Conservation (phyloP, 2,329 filamentous ascomycete genomes). For the Curvularia sp. region DNA sequence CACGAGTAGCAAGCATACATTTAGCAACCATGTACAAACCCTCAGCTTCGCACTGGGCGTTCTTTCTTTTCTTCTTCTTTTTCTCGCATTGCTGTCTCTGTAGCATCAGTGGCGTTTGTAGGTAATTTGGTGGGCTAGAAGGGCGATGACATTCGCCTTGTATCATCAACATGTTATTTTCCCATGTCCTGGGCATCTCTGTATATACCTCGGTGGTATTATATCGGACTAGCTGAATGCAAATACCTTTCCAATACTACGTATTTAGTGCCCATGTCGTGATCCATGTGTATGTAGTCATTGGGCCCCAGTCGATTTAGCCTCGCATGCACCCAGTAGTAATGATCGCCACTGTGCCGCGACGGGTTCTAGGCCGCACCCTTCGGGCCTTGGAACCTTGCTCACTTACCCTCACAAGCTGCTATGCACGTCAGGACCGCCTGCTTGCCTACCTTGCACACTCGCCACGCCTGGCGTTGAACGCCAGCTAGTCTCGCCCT, state of each 20-base stretch:
- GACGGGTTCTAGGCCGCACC: slow-evolving; percentile 7
- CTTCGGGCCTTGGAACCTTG: slow-evolving; percentile 3
- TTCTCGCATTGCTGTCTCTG: slow-evolving; percentile 7
- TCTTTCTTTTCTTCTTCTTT: slow-evolving; percentile 1
- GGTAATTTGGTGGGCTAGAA: not conserved
- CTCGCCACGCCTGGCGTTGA: slow-evolving; percentile 15
- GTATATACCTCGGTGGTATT: not conserved
- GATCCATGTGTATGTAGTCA: slow-evolving; percentile 1
- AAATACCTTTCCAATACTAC: not conserved
- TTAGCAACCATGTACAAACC: not conserved
- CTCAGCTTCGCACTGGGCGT: not conserved
- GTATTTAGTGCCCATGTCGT: slow-evolving; percentile 10
- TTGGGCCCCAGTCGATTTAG: slow-evolving; percentile 5
- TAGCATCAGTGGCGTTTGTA: slow-evolving; percentile 26
- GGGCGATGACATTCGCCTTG: slow-evolving; percentile 16
- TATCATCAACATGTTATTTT: slow-evolving; percentile 10
- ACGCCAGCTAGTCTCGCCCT: slow-evolving; percentile 2
- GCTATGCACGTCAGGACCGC: slow-evolving; percentile 14
- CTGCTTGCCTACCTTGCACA: not conserved
- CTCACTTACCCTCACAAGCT: slow-evolving; percentile 8
- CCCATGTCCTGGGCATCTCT: not conserved
- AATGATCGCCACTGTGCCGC: slow-evolving; percentile 11
- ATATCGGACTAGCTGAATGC: not conserved
- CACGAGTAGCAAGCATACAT: slow-evolving; percentile 44
- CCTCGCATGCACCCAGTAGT: not conserved